These are phyloP conservation scores for Diaporthe vexans DNA, from an alignment of 2,329 filamentous ascomycete species.

Conservation along the genomic window DNA sequence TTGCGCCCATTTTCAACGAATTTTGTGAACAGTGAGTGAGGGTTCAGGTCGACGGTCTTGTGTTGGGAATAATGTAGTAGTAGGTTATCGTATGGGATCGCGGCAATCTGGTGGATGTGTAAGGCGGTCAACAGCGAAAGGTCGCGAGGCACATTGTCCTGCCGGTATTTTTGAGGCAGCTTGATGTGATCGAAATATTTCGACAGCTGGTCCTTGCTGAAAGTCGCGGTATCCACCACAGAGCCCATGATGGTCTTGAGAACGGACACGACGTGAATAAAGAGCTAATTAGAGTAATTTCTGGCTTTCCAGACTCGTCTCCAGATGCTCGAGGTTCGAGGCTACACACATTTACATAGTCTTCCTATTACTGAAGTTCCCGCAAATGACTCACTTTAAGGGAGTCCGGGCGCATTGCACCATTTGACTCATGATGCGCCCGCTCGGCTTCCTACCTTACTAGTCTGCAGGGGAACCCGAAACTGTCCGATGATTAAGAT, in stretches of 20 bases:
- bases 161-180: conserved; percentile 44
- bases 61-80: conserved; percentile 63
- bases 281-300: background rate
- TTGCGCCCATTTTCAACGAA: conserved; percentile 58
- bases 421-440: conserved; percentile 13
- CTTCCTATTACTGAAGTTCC: background rate
- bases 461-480: background rate
- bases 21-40: conserved; percentile 63
- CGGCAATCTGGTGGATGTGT: conserved; percentile 62
- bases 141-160: conserved; percentile 43
- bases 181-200: conserved; percentile 46
- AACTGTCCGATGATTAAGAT: conserved; percentile 12
- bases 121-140: conserved; percentile 56
- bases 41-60: conserved; percentile 58
- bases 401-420: background rate
- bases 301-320: background rate
- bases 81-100: conserved; percentile 70
- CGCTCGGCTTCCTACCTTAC: background rate
- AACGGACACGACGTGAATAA: too few species aligned
- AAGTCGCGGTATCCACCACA: background rate
- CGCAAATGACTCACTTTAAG: background rate
- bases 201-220: conserved; percentile 39
- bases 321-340: background rate
- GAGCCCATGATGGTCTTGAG: background rate
- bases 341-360: too few species aligned